Evolutionary conservation across 192 early-diverging fungal genomes (phyloP), one percentile per base, ranked within the genome.

Genomic region (Glomus cerebriforme): DNA sequence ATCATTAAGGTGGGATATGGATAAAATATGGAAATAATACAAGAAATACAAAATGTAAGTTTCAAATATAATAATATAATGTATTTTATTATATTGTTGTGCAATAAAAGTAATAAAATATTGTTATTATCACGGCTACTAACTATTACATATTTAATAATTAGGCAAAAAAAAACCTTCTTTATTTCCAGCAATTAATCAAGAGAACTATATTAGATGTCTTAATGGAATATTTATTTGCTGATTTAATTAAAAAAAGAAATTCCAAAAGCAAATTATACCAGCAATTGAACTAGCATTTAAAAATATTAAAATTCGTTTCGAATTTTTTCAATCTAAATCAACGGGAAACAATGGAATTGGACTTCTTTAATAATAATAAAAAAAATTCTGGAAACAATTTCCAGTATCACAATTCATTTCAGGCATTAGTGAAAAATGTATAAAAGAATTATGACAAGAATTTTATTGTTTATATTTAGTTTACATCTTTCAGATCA

Each of bases 311-410:
- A 35, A 35, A 67, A 37, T 67, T 39, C 34, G 37, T 2, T 67
- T 67, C 37, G 34, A 67, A 67, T 67, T 67, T 67, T 67, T 67
- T 35, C 10, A 67, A 35, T 67, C 65, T 35, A n/a, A n/a, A n/a
- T n/a, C n/a, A n/a, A n/a, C n/a, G 26, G 65, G 8, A 37, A 67
- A 22, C 2, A 35, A 35, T 67, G 34, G 19, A 64, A 67, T 8
- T 67, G 65, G 65, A 37, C 34, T 22, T 67, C 22, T 32, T 67
- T 67, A 67, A 67, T 67, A 32, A 37, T 67, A 67, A 67, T n/a
- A n/a, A 67, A 67, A 67, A 67, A 35, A n/a, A 67, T 67, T 13
- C 34, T 67, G 19, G 34, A 67, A n/a, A 35, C n/a, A 67, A 13
- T 67, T 67, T 67, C 13, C 65, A 39, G 65, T 67, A 22, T 26